Evolutionary conservation across 768 basidiomycete species (phyloP), one percentile per base, ranked within the genome.

Genomic region (Strobilomyces confusus): DNA sequence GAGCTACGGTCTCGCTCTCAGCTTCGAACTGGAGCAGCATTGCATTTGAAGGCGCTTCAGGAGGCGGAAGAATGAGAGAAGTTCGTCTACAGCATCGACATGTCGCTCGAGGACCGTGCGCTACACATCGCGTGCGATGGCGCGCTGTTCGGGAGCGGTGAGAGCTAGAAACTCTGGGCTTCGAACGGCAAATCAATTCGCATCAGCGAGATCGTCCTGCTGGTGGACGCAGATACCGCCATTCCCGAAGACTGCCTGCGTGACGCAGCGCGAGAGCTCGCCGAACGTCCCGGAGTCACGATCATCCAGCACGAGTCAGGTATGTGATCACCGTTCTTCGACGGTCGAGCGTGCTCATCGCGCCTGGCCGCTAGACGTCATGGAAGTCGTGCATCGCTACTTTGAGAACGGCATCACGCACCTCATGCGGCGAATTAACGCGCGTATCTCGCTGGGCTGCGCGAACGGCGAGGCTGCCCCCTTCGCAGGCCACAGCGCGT

Each of bases 231-330:
- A 3, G 92, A 94, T 65, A 95, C 92, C 3, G 75, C 91, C 57
- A 90, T 94, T 6, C 92, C 91, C 0, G 87, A 86, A 75, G 93
- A 95, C 68, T 97, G 92, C 63, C 82, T 97, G 66, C 79, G 90
- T 46, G 93, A 95, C 72, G 92, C 92, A 1, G 92, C 91, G 3
- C 81, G 89, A 29, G 92, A 95, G 65, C 76, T 95, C 49, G 74
- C 80, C 3, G 86, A 88, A 49, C 63, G 63, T 11, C 61, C 63
- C 15, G 69, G 71, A 11, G 83, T 94, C 32, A 90, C 87, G 8
- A 92, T 95, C 73, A 87, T 95, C 49, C 93, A 95, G 63, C 93
- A 95, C 64, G 88, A 89, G 58, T 90, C 88, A 13, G 89, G 85
- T 67, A 41, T 17, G 93, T 8, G 13, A 12, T 33, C 12, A 46